Evolutionary conservation across 2,329 filamentous ascomycete species (phyloP).

Genomic region (Penicillium rolfsii): DNA sequence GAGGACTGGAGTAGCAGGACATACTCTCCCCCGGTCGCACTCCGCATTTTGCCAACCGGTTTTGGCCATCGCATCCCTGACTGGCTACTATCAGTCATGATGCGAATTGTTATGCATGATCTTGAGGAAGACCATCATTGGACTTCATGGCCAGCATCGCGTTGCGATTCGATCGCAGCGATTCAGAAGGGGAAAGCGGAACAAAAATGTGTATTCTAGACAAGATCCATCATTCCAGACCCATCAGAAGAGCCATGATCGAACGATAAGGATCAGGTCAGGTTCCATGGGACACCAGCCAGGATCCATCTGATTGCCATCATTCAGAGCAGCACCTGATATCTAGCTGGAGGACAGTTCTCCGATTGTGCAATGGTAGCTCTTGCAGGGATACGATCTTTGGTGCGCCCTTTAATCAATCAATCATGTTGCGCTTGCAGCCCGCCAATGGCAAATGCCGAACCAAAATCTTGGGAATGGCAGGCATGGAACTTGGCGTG

Average conservation of each 20-base stretch:
- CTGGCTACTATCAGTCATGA: not conserved
- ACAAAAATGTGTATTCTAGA: not conserved
- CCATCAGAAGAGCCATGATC: not conserved
- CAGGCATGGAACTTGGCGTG: slow-evolving; percentile 1
- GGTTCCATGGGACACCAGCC: not conserved
- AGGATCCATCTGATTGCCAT: not conserved
- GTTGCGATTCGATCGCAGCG: not conserved
- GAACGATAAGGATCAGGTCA: not conserved
- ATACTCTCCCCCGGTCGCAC: slow-evolving; percentile 5
- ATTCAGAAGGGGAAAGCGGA: not conserved
- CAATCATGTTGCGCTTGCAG: slow-evolving; percentile 3
- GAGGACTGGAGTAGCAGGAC: not conserved
- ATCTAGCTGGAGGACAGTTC: slow-evolving; percentile 13
- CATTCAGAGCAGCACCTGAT: not conserved
- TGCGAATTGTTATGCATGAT: not conserved
- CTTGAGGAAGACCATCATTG: not conserved
- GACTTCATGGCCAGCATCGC: not conserved
- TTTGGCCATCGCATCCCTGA: not conserved
- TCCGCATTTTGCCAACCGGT: slow-evolving; percentile 4
- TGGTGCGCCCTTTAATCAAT: slow-evolving; percentile 3
- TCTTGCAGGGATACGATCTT: not conserved
- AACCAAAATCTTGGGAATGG: slow-evolving; percentile 8
- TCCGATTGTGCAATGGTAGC: slow-evolving; percentile 5
- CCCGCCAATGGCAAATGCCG: not conserved
- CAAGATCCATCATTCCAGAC: not conserved